Evolutionary conservation across 352 stramenopile species (phyloP).

Genomic region (Phytopythium delawarense): DNA sequence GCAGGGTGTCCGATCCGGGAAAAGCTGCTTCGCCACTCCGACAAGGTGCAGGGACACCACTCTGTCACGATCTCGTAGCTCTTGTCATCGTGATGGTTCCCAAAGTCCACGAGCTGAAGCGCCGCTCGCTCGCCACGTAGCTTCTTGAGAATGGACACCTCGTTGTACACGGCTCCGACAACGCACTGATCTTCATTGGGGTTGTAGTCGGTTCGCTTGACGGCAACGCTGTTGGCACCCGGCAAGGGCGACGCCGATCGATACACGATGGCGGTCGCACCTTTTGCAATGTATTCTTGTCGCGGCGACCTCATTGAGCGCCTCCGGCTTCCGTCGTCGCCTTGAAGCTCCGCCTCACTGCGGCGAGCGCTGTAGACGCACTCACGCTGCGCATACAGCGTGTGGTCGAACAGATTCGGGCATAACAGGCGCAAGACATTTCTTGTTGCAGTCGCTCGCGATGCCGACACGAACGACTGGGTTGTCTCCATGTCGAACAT

Average conservation of each 20-base stretch:
- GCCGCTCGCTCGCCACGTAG: constrained; percentile 42
- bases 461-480: constrained; percentile 19
- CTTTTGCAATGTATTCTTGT: constrained; percentile 40
- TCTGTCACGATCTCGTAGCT: constrained; percentile 59
- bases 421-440: constrained; percentile 31
- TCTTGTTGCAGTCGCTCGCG: constrained; percentile 23
- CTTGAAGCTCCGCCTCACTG: not conserved
- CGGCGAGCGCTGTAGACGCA: not conserved
- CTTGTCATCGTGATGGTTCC: constrained; percentile 30
- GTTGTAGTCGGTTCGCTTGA: constrained; percentile 54
- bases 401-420: constrained; percentile 33
- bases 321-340: not conserved
- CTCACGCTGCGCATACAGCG: constrained; percentile 23
- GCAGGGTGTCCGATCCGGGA: not conserved
- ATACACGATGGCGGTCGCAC: constrained; percentile 47
- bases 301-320: not conserved
- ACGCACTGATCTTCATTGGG: constrained; percentile 37
- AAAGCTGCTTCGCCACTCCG: constrained; percentile 34
- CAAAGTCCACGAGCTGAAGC: constrained; percentile 58
- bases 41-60: constrained; percentile 49
- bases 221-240: constrained; percentile 18
- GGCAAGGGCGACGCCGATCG: constrained; percentile 18
- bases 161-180: constrained; percentile 41
- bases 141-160: constrained; percentile 44
- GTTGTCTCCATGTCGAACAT: constrained; percentile 29